Base-by-base conservation (phyloP, 495 filamentous ascomycete species). In the Darksidea phi region DNA sequence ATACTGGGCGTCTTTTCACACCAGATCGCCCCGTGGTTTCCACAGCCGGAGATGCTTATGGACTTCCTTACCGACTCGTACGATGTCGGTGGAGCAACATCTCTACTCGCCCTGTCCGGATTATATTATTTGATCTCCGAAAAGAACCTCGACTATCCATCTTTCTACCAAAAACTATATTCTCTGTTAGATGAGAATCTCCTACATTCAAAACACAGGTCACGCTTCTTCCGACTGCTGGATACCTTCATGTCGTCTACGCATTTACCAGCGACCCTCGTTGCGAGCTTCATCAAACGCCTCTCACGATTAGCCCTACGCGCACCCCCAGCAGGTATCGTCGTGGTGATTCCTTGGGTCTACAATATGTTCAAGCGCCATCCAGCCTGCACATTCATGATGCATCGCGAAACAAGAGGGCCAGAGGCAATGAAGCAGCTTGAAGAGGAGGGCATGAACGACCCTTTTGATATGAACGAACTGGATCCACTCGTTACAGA, bases 21-120 rank as follows among this genome's bases (percentile, higher is more conserved):
- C 59, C 83, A 79, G 18, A 91, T 97, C 53, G 86, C 88, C 48
- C 92, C 94, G 0, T 93, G 88, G 88, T 96, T 97, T 74, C 81
- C 74, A 34, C 86, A 88, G 36, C 85, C 88, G 6, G 91, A 96
- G 68, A 78, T 93, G 7, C 80, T 99, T n/a, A 92, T 97, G 86
- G 95, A 99, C 76, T 97, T 97, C 74, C 75, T 99, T 37, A 96
- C 91, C 1, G 91, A 95, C 73, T 92, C 86, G 15, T 97, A 93
- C 74, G 82, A 96, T 65, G 73, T 82, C 17, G 92, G 95, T 50
- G 94, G 94, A 54, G 85, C 89, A 5, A 88, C 82, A 8, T 90
- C 94, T 4, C 82, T 97, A 2, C 80, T 96, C 23, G 91, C 95
- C 1, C 80, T 99, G 0, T 95, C 91, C 5, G 93, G 94, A 38